A percentile compares a stretch with the other conserved stretches of the same genome.
Evolutionary conservation across 441 rosid genomes (phyloP).

Genomic region (Dalechampia spathulata): DNA sequence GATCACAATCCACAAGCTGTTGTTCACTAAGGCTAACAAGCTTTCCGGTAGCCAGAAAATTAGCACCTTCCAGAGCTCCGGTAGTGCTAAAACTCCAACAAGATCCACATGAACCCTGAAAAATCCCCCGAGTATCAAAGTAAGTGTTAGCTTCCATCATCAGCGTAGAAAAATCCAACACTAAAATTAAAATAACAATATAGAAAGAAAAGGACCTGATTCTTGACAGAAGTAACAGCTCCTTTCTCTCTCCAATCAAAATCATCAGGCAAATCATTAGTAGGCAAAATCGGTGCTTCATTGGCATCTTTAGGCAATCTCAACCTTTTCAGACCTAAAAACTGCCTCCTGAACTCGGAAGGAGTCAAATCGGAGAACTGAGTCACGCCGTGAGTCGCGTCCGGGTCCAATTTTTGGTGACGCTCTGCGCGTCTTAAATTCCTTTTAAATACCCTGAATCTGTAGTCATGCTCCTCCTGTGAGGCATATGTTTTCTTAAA

Average conservation of each 20-base stretch:
- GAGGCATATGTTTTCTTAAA: constrained; percentile 62
- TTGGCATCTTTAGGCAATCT: constrained; percentile 70
- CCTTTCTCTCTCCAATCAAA: constrained; percentile 98
- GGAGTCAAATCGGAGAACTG: constrained; percentile 92
- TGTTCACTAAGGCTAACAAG: constrained; percentile 96
- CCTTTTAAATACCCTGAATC: constrained; percentile 50
- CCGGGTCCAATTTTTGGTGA: constrained; percentile 74
- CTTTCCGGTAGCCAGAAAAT: constrained; percentile 72
- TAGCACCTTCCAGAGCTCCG: constrained; percentile 92
- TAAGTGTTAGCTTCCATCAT: constrained; percentile 4
- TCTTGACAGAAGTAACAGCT: constrained; percentile 70
- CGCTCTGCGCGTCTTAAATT: constrained; percentile 68
- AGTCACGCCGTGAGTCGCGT: constrained; percentile 86
- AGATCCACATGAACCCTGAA: constrained; percentile 89
- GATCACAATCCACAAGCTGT: constrained; percentile 98
- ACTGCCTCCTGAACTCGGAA: constrained; percentile 50
- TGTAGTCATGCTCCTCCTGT: constrained; percentile 63
- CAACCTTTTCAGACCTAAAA: constrained; percentile 52
- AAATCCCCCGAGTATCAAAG: background rate
- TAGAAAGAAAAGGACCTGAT: constrained; percentile 46
- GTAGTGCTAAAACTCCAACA: constrained; percentile 98
- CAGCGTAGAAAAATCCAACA: no score
- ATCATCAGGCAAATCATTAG: constrained; percentile 61
- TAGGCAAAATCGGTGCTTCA: constrained; percentile 82
- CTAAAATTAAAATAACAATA: no score